Percentiles rank a stretch among this genome's conserved stretches.
Evolutionary conservation across 1,284 basidiomycete genomes (phyloP).

Genomic region (Cryptococcus deneoformans): DNA sequence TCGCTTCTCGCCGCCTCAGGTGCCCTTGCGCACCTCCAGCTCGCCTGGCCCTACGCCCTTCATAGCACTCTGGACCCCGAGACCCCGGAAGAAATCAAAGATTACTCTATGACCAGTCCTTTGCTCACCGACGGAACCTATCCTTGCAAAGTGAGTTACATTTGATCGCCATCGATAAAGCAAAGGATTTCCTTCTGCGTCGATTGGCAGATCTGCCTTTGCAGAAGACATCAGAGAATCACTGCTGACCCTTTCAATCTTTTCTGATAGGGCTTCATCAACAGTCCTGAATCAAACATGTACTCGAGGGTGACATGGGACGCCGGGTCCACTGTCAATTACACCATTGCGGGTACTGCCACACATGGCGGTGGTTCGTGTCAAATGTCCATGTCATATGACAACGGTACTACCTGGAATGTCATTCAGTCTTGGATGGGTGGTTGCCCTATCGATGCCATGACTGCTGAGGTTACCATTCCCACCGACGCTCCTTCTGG

Average conservation of each 20-base stretch:
- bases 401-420: conserved; percentile 48
- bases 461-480: conserved; percentile 38
- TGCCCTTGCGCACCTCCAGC: conserved; percentile 41
- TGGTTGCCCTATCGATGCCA: conserved; percentile 40
- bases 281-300: conserved; percentile 26
- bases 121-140: conserved; percentile 40
- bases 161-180: too few relatives aligned
- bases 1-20: conserved; percentile 12
- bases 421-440: conserved; percentile 48
- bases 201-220: too few relatives aligned
- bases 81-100: conserved; percentile 24
- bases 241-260: background rate
- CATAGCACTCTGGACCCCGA: conserved; percentile 36
- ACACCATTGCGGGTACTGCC: conserved; percentile 42
- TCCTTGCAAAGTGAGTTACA: conserved; percentile 46
- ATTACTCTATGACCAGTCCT: conserved; percentile 48
- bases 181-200: too few relatives aligned
- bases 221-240: background rate
- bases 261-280: conserved; percentile 40
- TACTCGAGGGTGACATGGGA: conserved; percentile 34
- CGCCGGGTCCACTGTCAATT: conserved; percentile 32
- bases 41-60: conserved; percentile 42
- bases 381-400: conserved; percentile 49
- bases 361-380: conserved; percentile 50
- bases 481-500: conserved; percentile 44